Evolutionary conservation across 1,284 basidiomycete species (phyloP).

Genomic region (Ceraceosorus guamensis): DNA sequence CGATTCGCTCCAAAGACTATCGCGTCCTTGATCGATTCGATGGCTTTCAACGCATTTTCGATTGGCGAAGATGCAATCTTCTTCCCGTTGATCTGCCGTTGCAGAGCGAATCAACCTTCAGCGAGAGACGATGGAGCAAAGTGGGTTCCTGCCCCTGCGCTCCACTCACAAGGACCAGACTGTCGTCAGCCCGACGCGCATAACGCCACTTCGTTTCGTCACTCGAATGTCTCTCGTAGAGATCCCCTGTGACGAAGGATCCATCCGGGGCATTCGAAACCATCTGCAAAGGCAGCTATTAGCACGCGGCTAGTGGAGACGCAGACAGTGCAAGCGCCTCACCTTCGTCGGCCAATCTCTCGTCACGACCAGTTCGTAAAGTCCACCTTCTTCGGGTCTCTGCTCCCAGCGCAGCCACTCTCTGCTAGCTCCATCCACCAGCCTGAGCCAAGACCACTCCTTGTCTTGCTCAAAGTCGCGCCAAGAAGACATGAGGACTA

Average conservation of each 20-base stretch:
- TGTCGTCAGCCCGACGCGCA: conserved; percentile 25
- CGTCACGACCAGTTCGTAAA: conserved; percentile 25
- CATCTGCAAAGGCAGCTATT: conserved; percentile 3
- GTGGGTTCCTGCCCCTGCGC: too few species aligned
- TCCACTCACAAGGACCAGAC: conserved; percentile 21
- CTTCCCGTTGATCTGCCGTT: conserved; percentile 19
- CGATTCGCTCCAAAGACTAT: conserved; percentile 33
- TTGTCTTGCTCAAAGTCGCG: conserved; percentile 57
- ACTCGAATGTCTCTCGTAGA: conserved; percentile 14
- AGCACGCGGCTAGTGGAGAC: not conserved
- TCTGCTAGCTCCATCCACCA: conserved; percentile 39
- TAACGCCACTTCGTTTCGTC: conserved; percentile 20
- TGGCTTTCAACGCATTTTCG: conserved; percentile 18
- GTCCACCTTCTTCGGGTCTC: conserved; percentile 1
- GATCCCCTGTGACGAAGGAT: conserved; percentile 25
- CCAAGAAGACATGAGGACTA: conserved; percentile 54
- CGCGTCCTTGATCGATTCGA: conserved; percentile 17
- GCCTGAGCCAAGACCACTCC: conserved; percentile 59
- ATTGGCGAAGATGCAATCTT: conserved; percentile 19
- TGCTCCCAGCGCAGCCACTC: conserved; percentile 20
- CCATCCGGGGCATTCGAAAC: conserved; percentile 25
- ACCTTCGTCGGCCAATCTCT: conserved; percentile 29
- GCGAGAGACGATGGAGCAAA: too few species aligned
- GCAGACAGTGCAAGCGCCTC: not conserved
- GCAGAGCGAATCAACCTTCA: not conserved